Conservation (phyloP, 345 rosid genomes). For the Salix udensis region DNA sequence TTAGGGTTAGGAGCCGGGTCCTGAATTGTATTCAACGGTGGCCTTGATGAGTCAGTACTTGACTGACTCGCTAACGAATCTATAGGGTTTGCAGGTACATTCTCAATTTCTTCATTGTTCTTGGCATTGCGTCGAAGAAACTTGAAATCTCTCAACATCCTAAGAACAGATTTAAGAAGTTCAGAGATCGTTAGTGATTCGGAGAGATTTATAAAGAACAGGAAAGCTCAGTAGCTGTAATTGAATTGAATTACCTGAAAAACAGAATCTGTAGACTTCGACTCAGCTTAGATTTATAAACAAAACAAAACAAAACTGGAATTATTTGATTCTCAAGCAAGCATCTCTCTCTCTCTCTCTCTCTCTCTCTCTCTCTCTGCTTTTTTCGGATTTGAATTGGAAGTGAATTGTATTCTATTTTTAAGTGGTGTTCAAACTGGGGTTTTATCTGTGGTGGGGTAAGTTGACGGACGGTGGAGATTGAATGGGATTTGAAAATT, state of each 20-base stretch:
- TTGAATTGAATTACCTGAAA: slow-evolving; percentile 14
- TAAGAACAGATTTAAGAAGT: neutral
- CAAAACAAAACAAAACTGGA: too few species aligned
- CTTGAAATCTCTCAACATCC: slow-evolving; percentile 72
- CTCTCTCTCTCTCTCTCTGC: too few species aligned
- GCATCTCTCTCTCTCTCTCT: neutral
- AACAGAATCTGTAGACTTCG: slow-evolving; percentile 24
- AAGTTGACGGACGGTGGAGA: slow-evolving; percentile 11
- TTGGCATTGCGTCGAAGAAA: slow-evolving; percentile 56
- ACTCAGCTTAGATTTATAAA: neutral
- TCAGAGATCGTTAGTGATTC: neutral
- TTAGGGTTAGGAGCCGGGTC: slow-evolving; percentile 35
- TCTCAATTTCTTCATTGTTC: slow-evolving; percentile 62
- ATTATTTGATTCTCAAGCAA: slow-evolving; percentile 1
- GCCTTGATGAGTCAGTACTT: slow-evolving; percentile 45
- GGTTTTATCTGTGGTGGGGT: neutral
- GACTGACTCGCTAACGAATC: slow-evolving; percentile 43
- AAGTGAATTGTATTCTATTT: neutral
- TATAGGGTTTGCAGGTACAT: slow-evolving; percentile 57
- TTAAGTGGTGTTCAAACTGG: neutral
- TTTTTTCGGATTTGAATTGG: neutral
- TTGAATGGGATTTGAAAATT: slow-evolving; percentile 5
- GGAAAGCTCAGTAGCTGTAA: slow-evolving; percentile 33
- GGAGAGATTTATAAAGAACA: neutral
- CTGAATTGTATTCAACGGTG: slow-evolving; percentile 64